Base-by-base conservation (phyloP, 768 basidiomycete species). In the Collybia nuda region DNA sequence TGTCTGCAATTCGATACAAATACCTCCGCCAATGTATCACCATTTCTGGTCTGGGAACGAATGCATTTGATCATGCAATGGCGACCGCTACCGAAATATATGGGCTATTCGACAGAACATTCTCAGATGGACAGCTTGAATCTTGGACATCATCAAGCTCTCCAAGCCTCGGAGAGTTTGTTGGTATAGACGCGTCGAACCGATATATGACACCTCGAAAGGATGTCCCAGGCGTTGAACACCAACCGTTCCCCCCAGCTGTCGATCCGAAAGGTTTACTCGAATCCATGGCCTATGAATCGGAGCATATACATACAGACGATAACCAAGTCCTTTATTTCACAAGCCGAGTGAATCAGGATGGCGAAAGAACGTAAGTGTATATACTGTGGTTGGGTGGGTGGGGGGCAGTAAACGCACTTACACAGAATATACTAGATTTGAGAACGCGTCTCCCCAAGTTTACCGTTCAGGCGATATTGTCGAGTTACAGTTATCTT, bases 241-340 rank as follows among this genome's bases (percentile, higher is more conserved):
- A 39, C 6, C 28, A 42, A 26, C 38, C 52, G 3, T 51, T 56
- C 42, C 36, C 17, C 6, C 21, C 37, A 19, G 44, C 18, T 3
- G 51, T 53, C 6, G 53, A 56, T 22, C 51, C 45, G 12, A 44
- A 36, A 17, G 50, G 23, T 17, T 36, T 44, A 11, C 41, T 54
- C 6, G 22, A 35, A 21, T 18, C 12, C 9, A 47, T 53, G 41
- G n/a, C n/a, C n/a, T 42, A 26, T 1, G 47, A 42, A 1, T 2
- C n/a, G 2, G 44, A 48, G 5, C 48, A 51, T n/a, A 21, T 56
- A 7, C 50, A 56, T 22, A 48, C 44, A 2, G 52, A 59, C n/a
- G 58, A 59, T 5, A 59, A 59, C 19, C 17, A 45, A 7, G 58
- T 59, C 9, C 28, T 44, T 18, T 59, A 56, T 40, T 50, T 45